Evolutionary conservation across 495 filamentous ascomycete species (phyloP).

Genomic region (Penicillium longicatenatum): DNA sequence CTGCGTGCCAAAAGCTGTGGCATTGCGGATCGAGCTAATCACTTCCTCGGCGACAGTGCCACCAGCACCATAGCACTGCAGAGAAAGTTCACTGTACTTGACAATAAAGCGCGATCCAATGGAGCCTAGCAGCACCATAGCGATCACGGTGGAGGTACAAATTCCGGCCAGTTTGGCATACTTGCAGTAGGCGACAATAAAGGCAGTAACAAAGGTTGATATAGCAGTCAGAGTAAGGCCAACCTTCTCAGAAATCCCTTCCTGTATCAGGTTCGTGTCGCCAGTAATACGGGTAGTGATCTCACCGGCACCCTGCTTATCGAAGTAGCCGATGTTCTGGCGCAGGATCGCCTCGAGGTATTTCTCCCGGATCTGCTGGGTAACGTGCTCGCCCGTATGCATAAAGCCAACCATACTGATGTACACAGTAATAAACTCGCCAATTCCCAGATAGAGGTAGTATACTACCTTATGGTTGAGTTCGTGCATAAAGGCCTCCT

Average conservation of each 20-base stretch:
- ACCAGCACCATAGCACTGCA: slow-evolving; percentile 78
- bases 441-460: slow-evolving; percentile 88
- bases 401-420: slow-evolving; percentile 86
- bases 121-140: slow-evolving; percentile 75
- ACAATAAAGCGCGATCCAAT: slow-evolving; percentile 70
- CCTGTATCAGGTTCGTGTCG: slow-evolving; percentile 86
- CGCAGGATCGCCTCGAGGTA: slow-evolving; percentile 82
- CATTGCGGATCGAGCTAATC: slow-evolving; percentile 88
- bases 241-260: slow-evolving; percentile 86
- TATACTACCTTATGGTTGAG: slow-evolving; percentile 74
- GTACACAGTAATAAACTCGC: slow-evolving; percentile 80
- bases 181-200: slow-evolving; percentile 83
- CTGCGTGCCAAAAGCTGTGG: slow-evolving; percentile 91
- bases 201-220: slow-evolving; percentile 83
- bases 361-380: slow-evolving; percentile 79
- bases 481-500: slow-evolving; percentile 58
- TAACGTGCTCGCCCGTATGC: slow-evolving; percentile 88
- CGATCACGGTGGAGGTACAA: slow-evolving; percentile 73
- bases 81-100: slow-evolving; percentile 73
- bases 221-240: slow-evolving; percentile 71
- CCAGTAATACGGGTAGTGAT: slow-evolving; percentile 91
- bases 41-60: slow-evolving; percentile 94
- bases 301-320: slow-evolving; percentile 88
- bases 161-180: slow-evolving; percentile 86
- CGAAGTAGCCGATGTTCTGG: slow-evolving; percentile 92